Percentiles rank a stretch among this genome's conserved stretches.
Conservation (phyloP, 768 basidiomycete species). For the Kondoa subrosea region DNA sequence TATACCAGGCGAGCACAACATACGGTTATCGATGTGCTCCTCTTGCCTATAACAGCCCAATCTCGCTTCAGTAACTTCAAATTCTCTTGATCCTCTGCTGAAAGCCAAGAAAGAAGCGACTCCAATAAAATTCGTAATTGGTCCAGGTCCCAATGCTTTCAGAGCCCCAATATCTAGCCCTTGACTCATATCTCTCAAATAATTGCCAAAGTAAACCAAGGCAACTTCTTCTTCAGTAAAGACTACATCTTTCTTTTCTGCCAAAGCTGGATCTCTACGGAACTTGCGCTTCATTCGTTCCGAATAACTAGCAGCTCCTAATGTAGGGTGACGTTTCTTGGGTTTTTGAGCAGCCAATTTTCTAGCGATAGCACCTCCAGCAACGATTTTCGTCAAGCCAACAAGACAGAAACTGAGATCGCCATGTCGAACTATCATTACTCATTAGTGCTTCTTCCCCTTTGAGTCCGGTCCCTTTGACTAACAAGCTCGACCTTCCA, state of each 20-base stretch:
- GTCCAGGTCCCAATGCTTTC: slow-evolving; percentile 2
- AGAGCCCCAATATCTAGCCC: background rate
- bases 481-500: background rate
- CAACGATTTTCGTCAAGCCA: background rate
- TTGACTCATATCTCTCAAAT: background rate
- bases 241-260: background rate
- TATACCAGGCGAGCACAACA: too few species aligned
- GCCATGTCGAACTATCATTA: background rate
- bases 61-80: slow-evolving; percentile 34
- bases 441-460: background rate
- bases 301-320: background rate
- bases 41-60: slow-evolving; percentile 34
- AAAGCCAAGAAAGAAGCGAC: background rate
- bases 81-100: slow-evolving; percentile 25
- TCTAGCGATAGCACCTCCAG: background rate
- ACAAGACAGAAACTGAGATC: background rate
- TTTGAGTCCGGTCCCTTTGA: too few species aligned
- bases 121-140: background rate
- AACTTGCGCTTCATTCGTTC: background rate
- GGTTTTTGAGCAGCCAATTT: background rate
- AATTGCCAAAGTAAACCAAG: slow-evolving; percentile 1
- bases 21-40: slow-evolving; percentile 32
- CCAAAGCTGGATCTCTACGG: background rate
- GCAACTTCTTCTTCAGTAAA: slow-evolving; percentile 6
- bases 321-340: background rate